Conservation (phyloP, 345 rosid genomes). For the Melastoma malabathricum region DNA sequence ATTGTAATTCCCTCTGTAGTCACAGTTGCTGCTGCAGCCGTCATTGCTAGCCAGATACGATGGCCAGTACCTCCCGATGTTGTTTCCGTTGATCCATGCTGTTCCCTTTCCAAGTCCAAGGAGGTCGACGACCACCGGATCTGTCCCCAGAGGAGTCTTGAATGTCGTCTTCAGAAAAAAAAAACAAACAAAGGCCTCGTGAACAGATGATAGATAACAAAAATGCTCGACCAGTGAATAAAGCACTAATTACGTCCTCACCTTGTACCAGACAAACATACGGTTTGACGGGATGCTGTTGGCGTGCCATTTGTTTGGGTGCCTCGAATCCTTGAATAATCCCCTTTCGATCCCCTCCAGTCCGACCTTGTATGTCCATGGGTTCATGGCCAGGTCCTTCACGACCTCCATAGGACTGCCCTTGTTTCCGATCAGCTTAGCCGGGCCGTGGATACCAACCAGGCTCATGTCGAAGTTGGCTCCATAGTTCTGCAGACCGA, state of each 20-base stretch:
- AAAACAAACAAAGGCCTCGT: too few relatives aligned
- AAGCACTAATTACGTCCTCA: too few relatives aligned
- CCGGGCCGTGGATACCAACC: conserved; percentile 22
- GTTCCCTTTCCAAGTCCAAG: conserved; percentile 56
- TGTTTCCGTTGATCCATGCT: conserved; percentile 64
- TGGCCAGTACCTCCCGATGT: conserved; percentile 67
- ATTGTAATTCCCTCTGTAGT: conserved; percentile 30
- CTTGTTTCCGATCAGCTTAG: conserved; percentile 13
- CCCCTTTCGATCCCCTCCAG: conserved; percentile 22
- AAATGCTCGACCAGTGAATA: too few relatives aligned
- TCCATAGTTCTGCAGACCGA: conserved; percentile 33
- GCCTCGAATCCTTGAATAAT: conserved; percentile 7
- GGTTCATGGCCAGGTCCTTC: conserved; percentile 16
- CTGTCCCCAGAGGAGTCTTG: conserved; percentile 36
- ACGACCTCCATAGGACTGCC: conserved; percentile 1
- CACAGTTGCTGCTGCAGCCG: conserved; percentile 30
- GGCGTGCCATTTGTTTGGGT: conserved; percentile 11
- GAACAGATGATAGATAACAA: too few relatives aligned
- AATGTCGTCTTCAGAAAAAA: conserved; percentile 27
- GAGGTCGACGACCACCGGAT: conserved; percentile 60
- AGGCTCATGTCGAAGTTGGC: conserved; percentile 4
- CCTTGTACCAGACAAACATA: too few relatives aligned
- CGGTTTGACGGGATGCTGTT: too few relatives aligned
- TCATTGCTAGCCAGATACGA: conserved; percentile 16
- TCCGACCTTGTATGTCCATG: conserved; percentile 50